Base-by-base conservation (phyloP, 768 basidiomycete genomes). In the Pulveroboletus ravenelii region DNA sequence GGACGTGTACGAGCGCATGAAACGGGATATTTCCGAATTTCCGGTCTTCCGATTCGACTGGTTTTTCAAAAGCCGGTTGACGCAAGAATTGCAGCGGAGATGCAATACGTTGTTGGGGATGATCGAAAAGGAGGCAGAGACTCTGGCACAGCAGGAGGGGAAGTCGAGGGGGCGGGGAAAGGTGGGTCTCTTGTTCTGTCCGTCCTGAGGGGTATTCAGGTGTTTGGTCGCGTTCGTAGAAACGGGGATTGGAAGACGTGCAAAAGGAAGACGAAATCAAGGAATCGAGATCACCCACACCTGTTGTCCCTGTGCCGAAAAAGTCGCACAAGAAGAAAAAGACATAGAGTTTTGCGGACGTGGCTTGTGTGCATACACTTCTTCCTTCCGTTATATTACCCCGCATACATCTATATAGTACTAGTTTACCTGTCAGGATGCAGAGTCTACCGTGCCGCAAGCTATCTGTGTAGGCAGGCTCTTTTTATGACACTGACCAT, bases 31-130 rank as follows among this genome's bases (percentile, higher is more conserved):
- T 56, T 86, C 84, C 14, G 94, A 98, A 70, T 97, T 93, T 70
- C 94, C 95, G 1, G 88, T 94, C 13, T 99, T 97, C 74, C 77
- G 94, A 18, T 98, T 98, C 61, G 93, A 97, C 63, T 97, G 93
- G 95, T 97, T 96, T 74, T 87, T 93, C 78, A 94, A 95, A 75
- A 92, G 90, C 56, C 74, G 95, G 48, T 90, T 87, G 12, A 84
- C 91, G 3, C 85, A 90, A 61, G 95, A 98, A 70, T 71, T 98
- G 50, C 83, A 86, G 62, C 74, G 95, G 56, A 73, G 95, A 47
- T 96, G 93, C 60, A 86, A 86, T 59, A 96, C 95, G 2, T 65
- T 97, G 34, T 62, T 96, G 25, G 76, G 83, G 10, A 90, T 96
- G 82, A 89, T 99, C 54, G 86, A 91, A 72, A 95, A 94, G 74